Evolutionary conservation across 345 rosid genomes (phyloP).

Genomic region (Camelina hispida): DNA sequence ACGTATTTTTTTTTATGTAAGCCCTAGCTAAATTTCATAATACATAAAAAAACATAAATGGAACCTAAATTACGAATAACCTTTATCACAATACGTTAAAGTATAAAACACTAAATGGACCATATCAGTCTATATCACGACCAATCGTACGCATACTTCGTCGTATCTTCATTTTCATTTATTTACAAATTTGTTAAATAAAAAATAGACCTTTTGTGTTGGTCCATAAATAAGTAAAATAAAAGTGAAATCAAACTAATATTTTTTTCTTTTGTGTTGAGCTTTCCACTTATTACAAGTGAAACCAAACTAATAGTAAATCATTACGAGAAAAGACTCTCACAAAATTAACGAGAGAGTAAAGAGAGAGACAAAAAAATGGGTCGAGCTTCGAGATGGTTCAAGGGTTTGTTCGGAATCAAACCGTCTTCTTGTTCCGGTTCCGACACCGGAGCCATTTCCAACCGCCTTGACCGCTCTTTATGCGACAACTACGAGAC

Average conservation of each 20-base stretch:
- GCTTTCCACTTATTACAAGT: not conserved
- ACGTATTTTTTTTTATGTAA: too few relatives aligned
- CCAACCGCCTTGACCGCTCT: slow-evolving; percentile 37
- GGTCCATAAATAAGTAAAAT: too few relatives aligned
- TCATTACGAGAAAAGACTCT: slow-evolving; percentile 25
- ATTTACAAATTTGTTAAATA: not conserved
- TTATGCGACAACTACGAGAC: slow-evolving; percentile 48
- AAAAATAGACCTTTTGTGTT: too few relatives aligned
- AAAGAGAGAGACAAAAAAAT: slow-evolving; percentile 42
- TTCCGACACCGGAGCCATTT: slow-evolving; percentile 37
- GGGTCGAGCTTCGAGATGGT: slow-evolving; percentile 83
- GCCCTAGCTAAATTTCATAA: not conserved
- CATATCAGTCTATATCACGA: not conserved
- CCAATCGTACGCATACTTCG: slow-evolving; percentile 29
- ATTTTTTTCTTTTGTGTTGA: not conserved
- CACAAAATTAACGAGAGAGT: slow-evolving; percentile 21
- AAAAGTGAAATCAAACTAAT: too few relatives aligned
- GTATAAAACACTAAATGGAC: slow-evolving; percentile 24
- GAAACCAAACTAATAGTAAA: slow-evolving; percentile 6
- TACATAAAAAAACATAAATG: not conserved
- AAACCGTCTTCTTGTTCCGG: slow-evolving; percentile 52
- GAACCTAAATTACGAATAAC: slow-evolving; percentile 17
- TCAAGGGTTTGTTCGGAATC: slow-evolving; percentile 73
- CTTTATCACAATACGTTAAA: slow-evolving; percentile 23
- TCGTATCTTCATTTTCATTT: slow-evolving; percentile 1